These are phyloP conservation scores for Pseudogymnoascus sp. DNA, from an alignment of 2,329 filamentous ascomycete genomes.

Conservation along the genomic window DNA sequence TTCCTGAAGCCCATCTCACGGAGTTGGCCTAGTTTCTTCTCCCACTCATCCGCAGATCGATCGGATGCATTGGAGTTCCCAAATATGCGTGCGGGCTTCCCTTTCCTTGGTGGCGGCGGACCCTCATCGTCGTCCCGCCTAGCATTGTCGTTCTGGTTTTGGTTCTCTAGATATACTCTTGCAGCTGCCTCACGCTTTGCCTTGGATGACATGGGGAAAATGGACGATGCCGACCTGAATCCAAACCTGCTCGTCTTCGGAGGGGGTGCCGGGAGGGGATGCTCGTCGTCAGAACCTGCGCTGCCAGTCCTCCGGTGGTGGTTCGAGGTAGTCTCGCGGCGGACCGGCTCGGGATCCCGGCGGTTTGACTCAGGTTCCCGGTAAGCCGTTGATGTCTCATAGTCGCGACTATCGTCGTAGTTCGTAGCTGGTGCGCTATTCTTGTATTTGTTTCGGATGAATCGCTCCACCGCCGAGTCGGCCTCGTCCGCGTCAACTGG, in stretches of 20 bases:
- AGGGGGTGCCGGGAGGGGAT: constrained; percentile 51
- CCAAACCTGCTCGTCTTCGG: constrained; percentile 52
- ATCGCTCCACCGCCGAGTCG: constrained; percentile 89
- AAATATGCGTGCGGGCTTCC: constrained; percentile 59
- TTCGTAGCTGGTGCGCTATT: constrained; percentile 36
- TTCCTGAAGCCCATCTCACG: constrained; percentile 90
- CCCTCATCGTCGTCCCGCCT: constrained; percentile 20
- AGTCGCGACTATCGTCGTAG: background rate
- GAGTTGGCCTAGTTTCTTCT: constrained; percentile 67
- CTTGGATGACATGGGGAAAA: constrained; percentile 46
- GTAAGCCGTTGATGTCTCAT: constrained; percentile 25
- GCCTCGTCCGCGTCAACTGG: constrained; percentile 88
- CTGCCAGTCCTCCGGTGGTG: constrained; percentile 40
- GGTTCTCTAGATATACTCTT: constrained; percentile 25
- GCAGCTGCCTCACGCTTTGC: constrained; percentile 13
- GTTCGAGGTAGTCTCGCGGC: constrained; percentile 28
- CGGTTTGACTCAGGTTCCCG: background rate
- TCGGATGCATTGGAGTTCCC: constrained; percentile 56
- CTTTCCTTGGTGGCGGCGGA: constrained; percentile 21
- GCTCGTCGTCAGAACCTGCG: constrained; percentile 38
- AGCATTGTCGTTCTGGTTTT: constrained; percentile 24
- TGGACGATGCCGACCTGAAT: constrained; percentile 51
- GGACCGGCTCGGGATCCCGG: constrained; percentile 26
- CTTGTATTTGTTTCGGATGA: constrained; percentile 90
- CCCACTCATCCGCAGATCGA: constrained; percentile 41